A percentile compares a stretch with the other conserved stretches of the same genome.
These are phyloP conservation scores for Aaosphaeria pasadenensis DNA, from an alignment of 2,329 filamentous ascomycete species.

Conservation along the genomic window DNA sequence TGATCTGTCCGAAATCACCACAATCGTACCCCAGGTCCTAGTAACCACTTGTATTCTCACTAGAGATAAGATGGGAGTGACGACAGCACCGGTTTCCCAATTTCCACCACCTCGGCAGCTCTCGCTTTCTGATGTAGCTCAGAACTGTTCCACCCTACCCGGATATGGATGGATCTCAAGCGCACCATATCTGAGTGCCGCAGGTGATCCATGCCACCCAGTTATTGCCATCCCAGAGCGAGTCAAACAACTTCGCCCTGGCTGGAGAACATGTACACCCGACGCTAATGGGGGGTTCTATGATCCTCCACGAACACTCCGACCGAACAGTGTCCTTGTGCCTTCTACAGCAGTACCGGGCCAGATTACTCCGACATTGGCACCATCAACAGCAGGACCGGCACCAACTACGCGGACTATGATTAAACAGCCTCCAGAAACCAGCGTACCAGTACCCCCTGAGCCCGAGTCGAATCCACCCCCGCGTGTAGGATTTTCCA, in stretches of 20 bases:
- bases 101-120: not conserved
- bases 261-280: constrained; percentile 2
- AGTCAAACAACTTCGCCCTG: constrained; percentile 5
- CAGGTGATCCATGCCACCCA: constrained; percentile 9
- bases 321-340: not conserved
- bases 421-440: no score
- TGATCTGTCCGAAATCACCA: constrained; percentile 8
- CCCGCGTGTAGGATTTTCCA: no score
- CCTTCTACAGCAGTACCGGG: not conserved
- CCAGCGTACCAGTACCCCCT: no score
- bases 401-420: no score
- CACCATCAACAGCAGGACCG: not conserved
- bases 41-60: not conserved
- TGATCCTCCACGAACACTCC: not conserved
- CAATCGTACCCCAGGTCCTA: not conserved
- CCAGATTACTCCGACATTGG: not conserved
- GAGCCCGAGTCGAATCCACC: no score
- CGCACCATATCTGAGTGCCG: not conserved
- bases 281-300: not conserved
- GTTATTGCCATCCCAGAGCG: constrained; percentile 8
- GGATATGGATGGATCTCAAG: not conserved
- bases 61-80: not conserved
- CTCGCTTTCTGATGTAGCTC: not conserved
- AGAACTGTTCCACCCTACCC: not conserved
- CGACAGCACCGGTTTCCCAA: not conserved